These are phyloP conservation scores for Cryphonectria radicalis DNA, from an alignment of 2,329 filamentous ascomycete species.

Conservation along the genomic window DNA sequence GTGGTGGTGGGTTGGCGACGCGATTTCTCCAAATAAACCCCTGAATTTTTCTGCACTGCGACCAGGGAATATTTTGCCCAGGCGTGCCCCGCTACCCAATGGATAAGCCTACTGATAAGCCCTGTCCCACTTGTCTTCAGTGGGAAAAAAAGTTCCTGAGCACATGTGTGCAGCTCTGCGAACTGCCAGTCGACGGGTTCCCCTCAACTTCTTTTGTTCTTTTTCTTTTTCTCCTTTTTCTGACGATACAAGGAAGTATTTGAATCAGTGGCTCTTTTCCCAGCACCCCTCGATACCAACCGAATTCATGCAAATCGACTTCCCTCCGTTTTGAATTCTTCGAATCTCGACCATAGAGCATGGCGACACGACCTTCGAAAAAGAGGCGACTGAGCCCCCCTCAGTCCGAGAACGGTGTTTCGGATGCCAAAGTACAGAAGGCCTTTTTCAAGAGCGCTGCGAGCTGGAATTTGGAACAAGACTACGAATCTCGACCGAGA, in stretches of 20 bases:
- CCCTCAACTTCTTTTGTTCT: background rate
- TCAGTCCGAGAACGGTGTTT: conserved; percentile 47
- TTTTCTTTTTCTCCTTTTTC: background rate
- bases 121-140: conserved; percentile 11
- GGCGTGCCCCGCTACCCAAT: conserved; percentile 1
- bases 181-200: background rate
- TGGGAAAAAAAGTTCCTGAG: conserved; percentile 23
- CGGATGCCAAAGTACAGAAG: conserved; percentile 52
- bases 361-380: conserved; percentile 57
- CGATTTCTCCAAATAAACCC: conserved; percentile 9
- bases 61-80: background rate
- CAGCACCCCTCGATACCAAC: background rate
- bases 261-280: background rate
- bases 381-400: conserved; percentile 62
- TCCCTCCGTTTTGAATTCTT: background rate
- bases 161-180: background rate
- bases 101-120: conserved; percentile 14
- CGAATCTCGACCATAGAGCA: conserved; percentile 33
- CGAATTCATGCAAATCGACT: background rate
- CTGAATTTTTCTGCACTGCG: conserved; percentile 22
- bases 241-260: background rate
- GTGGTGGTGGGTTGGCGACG: conserved; percentile 7
- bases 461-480: conserved; percentile 89
- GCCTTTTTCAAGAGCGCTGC: conserved; percentile 75
- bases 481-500: conserved; percentile 80